These are phyloP conservation scores for Cairneyella variabilis DNA, from an alignment of 495 filamentous ascomycete species.

Conservation along the genomic window DNA sequence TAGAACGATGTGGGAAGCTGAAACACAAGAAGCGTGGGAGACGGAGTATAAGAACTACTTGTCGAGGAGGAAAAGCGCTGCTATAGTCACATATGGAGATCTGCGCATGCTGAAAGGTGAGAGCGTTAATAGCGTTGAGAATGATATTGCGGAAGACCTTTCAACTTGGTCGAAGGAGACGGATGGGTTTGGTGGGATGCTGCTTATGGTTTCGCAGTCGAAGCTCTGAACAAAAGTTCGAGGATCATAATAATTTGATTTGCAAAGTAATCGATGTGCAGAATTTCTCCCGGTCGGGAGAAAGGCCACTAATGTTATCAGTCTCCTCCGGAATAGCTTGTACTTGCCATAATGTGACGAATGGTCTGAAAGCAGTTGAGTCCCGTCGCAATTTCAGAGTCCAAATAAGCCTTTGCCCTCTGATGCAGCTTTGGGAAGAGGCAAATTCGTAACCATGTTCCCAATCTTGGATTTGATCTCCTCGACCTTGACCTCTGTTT, in stretches of 20 bases:
- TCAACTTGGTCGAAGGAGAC: neutral
- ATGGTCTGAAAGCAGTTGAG: no score
- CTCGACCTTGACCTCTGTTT: conserved; percentile 38
- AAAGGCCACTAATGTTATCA: no score
- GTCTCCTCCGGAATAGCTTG: no score
- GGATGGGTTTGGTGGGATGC: neutral
- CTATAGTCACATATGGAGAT: neutral
- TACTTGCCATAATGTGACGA: no score
- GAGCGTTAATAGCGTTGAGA: neutral
- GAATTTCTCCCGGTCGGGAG: no score
- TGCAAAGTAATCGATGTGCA: no score
- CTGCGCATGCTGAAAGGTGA: neutral
- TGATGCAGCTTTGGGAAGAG: conserved; percentile 33
- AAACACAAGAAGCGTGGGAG: conserved; percentile 2
- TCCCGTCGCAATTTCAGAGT: conserved; percentile 9
- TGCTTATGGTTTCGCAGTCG: neutral
- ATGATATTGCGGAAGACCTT: neutral
- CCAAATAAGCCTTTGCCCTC: conserved; percentile 20
- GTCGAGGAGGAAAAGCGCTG: neutral
- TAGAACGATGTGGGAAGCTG: conserved; percentile 9
- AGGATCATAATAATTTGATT: no score
- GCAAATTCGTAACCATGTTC: conserved; percentile 59
- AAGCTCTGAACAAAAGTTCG: no score
- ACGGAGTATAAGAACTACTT: conserved; percentile 3
- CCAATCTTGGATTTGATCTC: conserved; percentile 75